Conservation (phyloP, 768 basidiomycete genomes). For the Lactifluus echinatus region DNA sequence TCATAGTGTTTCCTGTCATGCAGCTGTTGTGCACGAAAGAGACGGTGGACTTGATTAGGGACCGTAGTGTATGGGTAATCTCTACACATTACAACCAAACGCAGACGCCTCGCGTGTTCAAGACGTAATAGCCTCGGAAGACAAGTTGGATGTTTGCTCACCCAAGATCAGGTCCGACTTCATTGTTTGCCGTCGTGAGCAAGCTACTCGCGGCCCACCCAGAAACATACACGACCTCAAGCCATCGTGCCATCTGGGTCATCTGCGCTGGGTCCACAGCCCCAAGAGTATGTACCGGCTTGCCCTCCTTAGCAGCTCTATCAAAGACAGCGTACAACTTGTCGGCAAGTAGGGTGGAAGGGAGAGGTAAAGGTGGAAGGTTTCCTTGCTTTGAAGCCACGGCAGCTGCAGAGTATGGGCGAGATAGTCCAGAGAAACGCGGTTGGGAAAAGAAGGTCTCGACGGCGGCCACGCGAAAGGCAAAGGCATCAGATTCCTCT, state of each 20-base stretch:
- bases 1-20: slow-evolving; percentile 93
- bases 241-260: slow-evolving; percentile 86
- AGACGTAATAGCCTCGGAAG: not conserved
- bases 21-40: slow-evolving; percentile 85
- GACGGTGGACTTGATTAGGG: slow-evolving; percentile 87
- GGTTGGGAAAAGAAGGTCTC: slow-evolving; percentile 66
- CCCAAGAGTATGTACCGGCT: slow-evolving; percentile 85
- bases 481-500: slow-evolving; percentile 51
- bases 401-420: slow-evolving; percentile 71
- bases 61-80: slow-evolving; percentile 97
- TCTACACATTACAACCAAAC: slow-evolving; percentile 30
- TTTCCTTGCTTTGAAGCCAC: slow-evolving; percentile 89
- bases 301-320: slow-evolving; percentile 49
- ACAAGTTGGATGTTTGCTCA: slow-evolving; percentile 23
- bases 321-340: slow-evolving; percentile 70
- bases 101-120: not conserved
- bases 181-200: slow-evolving; percentile 82
- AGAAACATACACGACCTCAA: slow-evolving; percentile 85
- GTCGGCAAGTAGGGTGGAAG: slow-evolving; percentile 71
- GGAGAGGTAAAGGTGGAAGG: slow-evolving; percentile 67
- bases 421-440: slow-evolving; percentile 62
- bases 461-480: slow-evolving; percentile 53
- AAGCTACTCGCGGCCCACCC: slow-evolving; percentile 88
- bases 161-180: slow-evolving; percentile 91
- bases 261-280: slow-evolving; percentile 91